Conservation (phyloP, 2,329 filamentous ascomycete species). For the Chrysosporium keratinophilum region DNA sequence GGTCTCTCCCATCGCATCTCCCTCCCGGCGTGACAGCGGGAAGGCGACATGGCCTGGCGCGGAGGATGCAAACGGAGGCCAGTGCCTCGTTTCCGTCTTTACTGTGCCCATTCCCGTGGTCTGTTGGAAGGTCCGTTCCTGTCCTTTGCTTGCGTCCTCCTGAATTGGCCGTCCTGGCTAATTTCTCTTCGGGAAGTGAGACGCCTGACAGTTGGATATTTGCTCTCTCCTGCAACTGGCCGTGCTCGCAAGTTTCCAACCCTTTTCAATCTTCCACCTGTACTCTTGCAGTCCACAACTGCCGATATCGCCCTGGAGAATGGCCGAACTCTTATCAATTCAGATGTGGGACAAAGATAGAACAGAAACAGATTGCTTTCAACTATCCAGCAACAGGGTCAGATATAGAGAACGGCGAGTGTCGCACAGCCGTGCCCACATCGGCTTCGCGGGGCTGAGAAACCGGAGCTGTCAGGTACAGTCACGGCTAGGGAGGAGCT, state of each 20-base stretch:
- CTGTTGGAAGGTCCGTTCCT: too few species aligned
- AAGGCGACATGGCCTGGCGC: constrained; percentile 9
- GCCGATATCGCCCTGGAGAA: too few species aligned
- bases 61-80: constrained; percentile 22
- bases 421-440: background rate
- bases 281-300: background rate
- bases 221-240: background rate
- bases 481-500: too few species aligned
- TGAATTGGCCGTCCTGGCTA: background rate
- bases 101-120: constrained; percentile 28
- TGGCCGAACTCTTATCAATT: too few species aligned
- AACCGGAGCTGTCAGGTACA: too few species aligned
- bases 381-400: background rate
- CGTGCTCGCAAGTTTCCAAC: background rate
- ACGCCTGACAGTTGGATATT: background rate
- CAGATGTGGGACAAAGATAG: background rate
- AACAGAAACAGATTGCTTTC: background rate
- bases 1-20: background rate
- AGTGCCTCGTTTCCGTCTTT: constrained; percentile 30
- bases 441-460: background rate
- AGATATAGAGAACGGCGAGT: background rate
- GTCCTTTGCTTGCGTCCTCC: too few species aligned
- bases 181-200: background rate
- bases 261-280: background rate
- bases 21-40: constrained; percentile 9